These are phyloP conservation scores for Macrophomina phaseolina DNA, from an alignment of 2,329 filamentous ascomycete genomes.

Conservation along the genomic window DNA sequence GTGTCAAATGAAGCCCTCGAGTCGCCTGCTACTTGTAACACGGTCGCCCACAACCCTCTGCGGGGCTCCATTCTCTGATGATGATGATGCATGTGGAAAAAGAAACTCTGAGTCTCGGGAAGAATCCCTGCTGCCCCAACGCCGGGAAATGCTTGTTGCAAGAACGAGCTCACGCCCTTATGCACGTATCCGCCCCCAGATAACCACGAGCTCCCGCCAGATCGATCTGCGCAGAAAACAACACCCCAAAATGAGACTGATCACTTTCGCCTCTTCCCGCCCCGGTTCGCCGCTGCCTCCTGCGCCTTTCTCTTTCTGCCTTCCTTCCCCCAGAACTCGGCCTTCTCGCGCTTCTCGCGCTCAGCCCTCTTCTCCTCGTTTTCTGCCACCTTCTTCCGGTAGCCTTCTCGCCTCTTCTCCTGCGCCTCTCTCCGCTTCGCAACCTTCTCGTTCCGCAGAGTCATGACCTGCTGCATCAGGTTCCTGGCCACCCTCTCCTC, in stretches of 20 bases:
- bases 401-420: slow-evolving; percentile 81
- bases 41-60: background rate
- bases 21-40: slow-evolving; percentile 14
- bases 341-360: slow-evolving; percentile 86
- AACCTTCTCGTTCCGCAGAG: slow-evolving; percentile 86
- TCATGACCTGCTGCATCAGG: slow-evolving; percentile 91
- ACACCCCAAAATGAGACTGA: slow-evolving; percentile 1
- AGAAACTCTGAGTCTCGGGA: slow-evolving; percentile 21
- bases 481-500: slow-evolving; percentile 90
- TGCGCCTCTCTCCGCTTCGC: slow-evolving; percentile 84
- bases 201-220: slow-evolving; percentile 21
- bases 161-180: slow-evolving; percentile 24
- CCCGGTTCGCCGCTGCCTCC: slow-evolving; percentile 46
- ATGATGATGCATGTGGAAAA: slow-evolving; percentile 18
- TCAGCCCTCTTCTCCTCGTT: slow-evolving; percentile 83
- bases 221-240: slow-evolving; percentile 21
- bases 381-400: slow-evolving; percentile 82
- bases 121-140: slow-evolving; percentile 22
- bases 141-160: slow-evolving; percentile 27
- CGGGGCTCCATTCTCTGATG: background rate
- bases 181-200: slow-evolving; percentile 25
- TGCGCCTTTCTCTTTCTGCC: slow-evolving; percentile 74
- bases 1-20: slow-evolving; percentile 5
- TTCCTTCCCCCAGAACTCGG: slow-evolving; percentile 92
- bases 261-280: slow-evolving; percentile 26